These are phyloP conservation scores for Geosmithia putterillii DNA, from an alignment of 2,329 filamentous ascomycete genomes.

Conservation along the genomic window DNA sequence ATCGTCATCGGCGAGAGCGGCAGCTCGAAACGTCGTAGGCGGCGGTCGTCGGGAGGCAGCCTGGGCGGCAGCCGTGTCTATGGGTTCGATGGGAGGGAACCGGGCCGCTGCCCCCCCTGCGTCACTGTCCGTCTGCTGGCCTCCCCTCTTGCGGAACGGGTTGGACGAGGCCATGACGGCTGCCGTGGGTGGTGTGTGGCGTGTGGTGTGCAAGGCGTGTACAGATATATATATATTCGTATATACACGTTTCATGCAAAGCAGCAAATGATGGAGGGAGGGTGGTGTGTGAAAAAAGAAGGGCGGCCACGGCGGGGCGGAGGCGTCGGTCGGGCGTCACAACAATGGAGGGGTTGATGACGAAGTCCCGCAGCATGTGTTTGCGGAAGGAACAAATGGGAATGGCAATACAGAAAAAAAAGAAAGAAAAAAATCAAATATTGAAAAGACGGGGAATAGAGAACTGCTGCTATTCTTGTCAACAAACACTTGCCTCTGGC, in stretches of 20 bases:
- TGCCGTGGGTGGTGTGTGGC: not conserved
- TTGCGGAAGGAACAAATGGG: no score
- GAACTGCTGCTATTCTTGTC: no score
- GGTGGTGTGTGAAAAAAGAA: not conserved
- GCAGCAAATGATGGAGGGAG: not conserved
- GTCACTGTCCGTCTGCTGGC: not conserved
- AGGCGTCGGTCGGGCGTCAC: not conserved
- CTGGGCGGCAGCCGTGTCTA: slow-evolving; percentile 12
- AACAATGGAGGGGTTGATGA: not conserved
- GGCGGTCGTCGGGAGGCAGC: slow-evolving; percentile 9
- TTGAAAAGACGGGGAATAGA: no score
- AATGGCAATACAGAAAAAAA: no score
- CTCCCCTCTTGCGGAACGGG: slow-evolving; percentile 37
- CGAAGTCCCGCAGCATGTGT: no score
- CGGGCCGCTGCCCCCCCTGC: not conserved
- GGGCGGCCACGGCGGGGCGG: no score
- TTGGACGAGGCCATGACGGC: slow-evolving; percentile 26
- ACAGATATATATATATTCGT: not conserved
- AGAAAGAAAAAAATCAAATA: no score
- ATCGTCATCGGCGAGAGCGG: not conserved
- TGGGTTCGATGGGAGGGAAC: slow-evolving; percentile 12
- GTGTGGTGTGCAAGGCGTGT: not conserved
- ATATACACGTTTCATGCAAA: not conserved
- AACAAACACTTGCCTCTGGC: no score
- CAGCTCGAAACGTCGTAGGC: slow-evolving; percentile 8